These are phyloP conservation scores for Paratinospora sagittata DNA, from an alignment of 164 flowering plant species.

Conservation along the genomic window DNA sequence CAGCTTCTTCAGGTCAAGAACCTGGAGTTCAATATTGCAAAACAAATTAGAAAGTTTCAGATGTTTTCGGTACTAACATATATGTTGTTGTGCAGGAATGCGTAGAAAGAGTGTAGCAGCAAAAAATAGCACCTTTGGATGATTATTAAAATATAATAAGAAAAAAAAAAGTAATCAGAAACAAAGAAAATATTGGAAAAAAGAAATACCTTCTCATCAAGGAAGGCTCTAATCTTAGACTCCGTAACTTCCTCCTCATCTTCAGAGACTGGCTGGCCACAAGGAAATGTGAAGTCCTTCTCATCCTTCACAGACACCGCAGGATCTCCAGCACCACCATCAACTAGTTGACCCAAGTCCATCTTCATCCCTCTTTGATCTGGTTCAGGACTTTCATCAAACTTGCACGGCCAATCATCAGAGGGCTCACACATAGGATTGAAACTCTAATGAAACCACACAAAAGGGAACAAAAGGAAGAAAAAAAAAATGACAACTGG, in stretches of 20 bases:
- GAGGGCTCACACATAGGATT: conserved; percentile 62
- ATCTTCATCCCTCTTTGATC: conserved; percentile 22
- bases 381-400: conserved; percentile 42
- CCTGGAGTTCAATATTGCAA: conserved; percentile 27
- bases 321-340: conserved; percentile 18
- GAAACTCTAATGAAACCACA: conserved; percentile 37
- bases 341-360: conserved; percentile 19
- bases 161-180: neutral
- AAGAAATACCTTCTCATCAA: conserved; percentile 58
- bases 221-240: conserved; percentile 56
- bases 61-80: too few relatives aligned
- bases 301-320: conserved; percentile 22
- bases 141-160: neutral
- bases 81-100: neutral
- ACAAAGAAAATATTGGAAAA: neutral
- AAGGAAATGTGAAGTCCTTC: conserved; percentile 45
- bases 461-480: neutral
- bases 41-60: neutral
- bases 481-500: neutral
- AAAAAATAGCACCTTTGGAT: neutral
- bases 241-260: conserved; percentile 75
- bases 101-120: neutral
- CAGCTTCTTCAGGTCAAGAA: conserved; percentile 61
- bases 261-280: conserved; percentile 34
- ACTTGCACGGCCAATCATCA: conserved; percentile 56